Percentiles rank a stretch among this genome's conserved stretches.
Conservation (phyloP, 2,329 filamentous ascomycete species). For the Talaromyces marneffei region DNA sequence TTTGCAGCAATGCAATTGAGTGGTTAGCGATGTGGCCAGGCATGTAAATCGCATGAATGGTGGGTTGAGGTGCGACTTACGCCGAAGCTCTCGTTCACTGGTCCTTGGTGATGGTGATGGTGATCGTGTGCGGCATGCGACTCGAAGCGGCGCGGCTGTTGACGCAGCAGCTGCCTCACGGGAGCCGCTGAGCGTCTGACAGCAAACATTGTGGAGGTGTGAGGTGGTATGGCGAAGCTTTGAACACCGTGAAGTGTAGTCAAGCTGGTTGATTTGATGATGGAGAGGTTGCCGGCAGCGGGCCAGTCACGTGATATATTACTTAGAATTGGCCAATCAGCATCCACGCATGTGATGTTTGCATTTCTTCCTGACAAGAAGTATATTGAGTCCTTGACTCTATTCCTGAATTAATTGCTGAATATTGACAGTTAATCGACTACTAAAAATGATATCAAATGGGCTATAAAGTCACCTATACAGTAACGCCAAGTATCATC, state of each 20-base stretch:
- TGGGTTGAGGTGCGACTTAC: constrained; percentile 29
- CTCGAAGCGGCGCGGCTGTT: constrained; percentile 41
- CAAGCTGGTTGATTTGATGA: constrained; percentile 16
- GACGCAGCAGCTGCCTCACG: constrained; percentile 31
- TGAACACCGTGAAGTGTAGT: background rate
- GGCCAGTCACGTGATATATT: background rate
- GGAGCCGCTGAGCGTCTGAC: constrained; percentile 36
- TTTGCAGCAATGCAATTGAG: constrained; percentile 7
- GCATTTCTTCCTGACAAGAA: background rate
- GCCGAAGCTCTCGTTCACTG: constrained; percentile 43
- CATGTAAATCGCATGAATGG: background rate
- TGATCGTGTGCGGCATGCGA: constrained; percentile 36
- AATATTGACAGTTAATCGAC: no score
- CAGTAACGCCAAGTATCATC: background rate
- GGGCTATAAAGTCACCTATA: background rate
- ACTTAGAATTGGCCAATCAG: constrained; percentile 10
- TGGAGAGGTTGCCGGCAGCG: constrained; percentile 5
- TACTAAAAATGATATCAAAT: no score
- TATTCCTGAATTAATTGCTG: no score
- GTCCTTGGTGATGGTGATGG: constrained; percentile 34
- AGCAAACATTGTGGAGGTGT: constrained; percentile 34
- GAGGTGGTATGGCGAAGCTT: constrained; percentile 19
- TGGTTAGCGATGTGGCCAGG: background rate
- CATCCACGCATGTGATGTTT: background rate
- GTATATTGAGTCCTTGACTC: background rate